Evolutionary conservation across 768 basidiomycete species (phyloP), one percentile per base, ranked within the genome.

Genomic region (Tylopilus subfusipes): DNA sequence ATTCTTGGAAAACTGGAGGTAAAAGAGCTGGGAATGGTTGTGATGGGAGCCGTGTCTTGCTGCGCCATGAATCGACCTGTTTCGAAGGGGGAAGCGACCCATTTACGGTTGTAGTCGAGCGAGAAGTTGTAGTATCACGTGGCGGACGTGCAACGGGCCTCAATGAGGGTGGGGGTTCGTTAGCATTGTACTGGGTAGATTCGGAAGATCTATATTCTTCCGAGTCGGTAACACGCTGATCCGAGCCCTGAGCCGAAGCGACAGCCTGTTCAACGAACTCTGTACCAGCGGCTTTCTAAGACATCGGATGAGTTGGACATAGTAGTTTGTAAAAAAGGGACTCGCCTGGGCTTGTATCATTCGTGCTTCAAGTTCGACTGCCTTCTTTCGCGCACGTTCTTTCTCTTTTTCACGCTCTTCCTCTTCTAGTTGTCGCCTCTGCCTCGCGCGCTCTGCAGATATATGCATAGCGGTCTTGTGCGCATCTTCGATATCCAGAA

Each of bases 371-470:
- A 91, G 67, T 65, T 89, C 88, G 12, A 77, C 80, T 25, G 90
- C 92, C 69, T 94, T 96, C 71, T 74, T 81, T 56, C 82, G 78
- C 14, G 93, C 93, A 16, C 93, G 78, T 62, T 93, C 91, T 60
- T 82, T 82, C 68, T 87, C 86, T 44, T 82, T 85, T 65, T 90
- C 85, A 16, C 92, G 79, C 60, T 89, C 86, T 56, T 84, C 86
- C 66, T 95, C 93, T 61, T 94, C 93, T 48, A 87, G 80, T 63
- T 90, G 85, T 44, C 90, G 76, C 50, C 93, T 77, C 57, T 86
- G 80, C 63, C 83, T 86, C 7, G 93, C 93, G 38, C 91, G 81
- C 57, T 90, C 91, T 2, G 93, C 93, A 7, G 89, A 89, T 51
- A 71, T 80, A 55, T 92, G 91, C 93, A 94, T 93, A 18, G 85